phyloP scores from a whole-genome alignment of 176 grass and related monocot genomes.

The Leersia perrieri region DNA sequence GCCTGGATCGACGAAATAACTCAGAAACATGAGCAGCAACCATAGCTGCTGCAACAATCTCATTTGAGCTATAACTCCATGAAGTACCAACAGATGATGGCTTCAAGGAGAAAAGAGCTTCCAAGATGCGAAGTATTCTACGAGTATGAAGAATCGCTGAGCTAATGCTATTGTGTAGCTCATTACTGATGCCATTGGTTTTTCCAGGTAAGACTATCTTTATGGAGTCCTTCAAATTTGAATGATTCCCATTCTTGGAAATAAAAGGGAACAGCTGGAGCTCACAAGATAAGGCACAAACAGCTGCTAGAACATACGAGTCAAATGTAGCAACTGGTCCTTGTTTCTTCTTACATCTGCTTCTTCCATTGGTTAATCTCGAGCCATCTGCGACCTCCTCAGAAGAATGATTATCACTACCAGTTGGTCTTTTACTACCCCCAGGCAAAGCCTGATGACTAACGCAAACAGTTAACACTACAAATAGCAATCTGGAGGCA shows the following conservation, averaged over 20 bases:
- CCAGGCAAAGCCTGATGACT: conserved; percentile 94
- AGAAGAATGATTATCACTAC: conserved; percentile 63
- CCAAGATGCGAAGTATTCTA: conserved; percentile 90
- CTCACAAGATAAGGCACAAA: conserved; percentile 93
- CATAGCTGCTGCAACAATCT: conserved; percentile 99
- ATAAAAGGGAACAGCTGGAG: conserved; percentile 87
- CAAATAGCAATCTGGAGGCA: conserved; percentile 87
- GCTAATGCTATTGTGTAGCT: conserved; percentile 70
- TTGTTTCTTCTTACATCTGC: conserved; percentile 72
- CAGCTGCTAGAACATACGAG: conserved; percentile 91
- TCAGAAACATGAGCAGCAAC: conserved; percentile 99
- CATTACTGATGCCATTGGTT: conserved; percentile 58
- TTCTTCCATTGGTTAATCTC: conserved; percentile 65
- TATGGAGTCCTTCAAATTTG: conserved; percentile 53
- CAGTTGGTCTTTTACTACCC: conserved; percentile 94
- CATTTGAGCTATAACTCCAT: conserved; percentile 98
- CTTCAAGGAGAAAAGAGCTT: conserved; percentile 99
- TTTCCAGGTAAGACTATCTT: conserved; percentile 61
- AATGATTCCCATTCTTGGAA: conserved; percentile 62
- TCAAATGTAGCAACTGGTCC: conserved; percentile 97
- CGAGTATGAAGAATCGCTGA: conserved; percentile 85
- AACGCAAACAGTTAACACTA: conserved; percentile 86
- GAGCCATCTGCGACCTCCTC: conserved; percentile 56
- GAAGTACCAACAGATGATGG: conserved; percentile 97
- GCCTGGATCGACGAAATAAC: conserved; percentile 81